phyloP scores from a whole-genome alignment of 2,329 filamentous ascomycete genomes.

The Sporothrix pseudoabietina region DNA sequence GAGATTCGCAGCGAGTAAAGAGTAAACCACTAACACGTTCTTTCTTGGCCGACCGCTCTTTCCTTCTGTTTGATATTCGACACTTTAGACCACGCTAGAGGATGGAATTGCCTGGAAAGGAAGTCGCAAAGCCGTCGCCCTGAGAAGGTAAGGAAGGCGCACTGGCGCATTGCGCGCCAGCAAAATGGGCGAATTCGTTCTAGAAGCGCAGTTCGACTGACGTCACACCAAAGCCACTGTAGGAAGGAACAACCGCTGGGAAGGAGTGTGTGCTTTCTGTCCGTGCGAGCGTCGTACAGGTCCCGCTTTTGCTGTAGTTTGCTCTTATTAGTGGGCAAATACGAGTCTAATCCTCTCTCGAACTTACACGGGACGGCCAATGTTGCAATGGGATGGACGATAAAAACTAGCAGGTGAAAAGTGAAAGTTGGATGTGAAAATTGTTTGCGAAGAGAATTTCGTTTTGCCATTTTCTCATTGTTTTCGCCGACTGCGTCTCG shows the following conservation, averaged over 20 bases:
- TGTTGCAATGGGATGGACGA: neutral
- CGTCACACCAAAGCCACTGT: slow-evolving; percentile 1
- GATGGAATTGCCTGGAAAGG: neutral
- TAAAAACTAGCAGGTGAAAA: neutral
- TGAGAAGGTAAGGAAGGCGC: neutral
- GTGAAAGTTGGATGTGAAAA: neutral
- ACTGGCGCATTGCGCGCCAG: neutral
- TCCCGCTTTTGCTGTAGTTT: neutral
- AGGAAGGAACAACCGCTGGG: neutral
- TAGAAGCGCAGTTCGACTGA: slow-evolving; percentile 3
- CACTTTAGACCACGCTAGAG: neutral
- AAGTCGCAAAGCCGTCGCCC: neutral
- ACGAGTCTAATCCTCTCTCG: neutral
- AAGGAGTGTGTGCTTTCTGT: neutral
- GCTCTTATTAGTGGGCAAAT: neutral
- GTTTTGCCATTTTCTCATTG: neutral
- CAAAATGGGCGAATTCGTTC: neutral
- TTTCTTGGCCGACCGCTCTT: neutral
- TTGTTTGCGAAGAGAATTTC: neutral
- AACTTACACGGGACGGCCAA: slow-evolving; percentile 19
- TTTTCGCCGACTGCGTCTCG: neutral
- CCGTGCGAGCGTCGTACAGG: neutral
- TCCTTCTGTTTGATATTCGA: neutral
- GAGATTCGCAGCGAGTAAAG: neutral
- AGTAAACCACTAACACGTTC: neutral